phyloP scores from a whole-genome alignment of 73 alveolate genomes.

The Tetrahymena borealis region DNA sequence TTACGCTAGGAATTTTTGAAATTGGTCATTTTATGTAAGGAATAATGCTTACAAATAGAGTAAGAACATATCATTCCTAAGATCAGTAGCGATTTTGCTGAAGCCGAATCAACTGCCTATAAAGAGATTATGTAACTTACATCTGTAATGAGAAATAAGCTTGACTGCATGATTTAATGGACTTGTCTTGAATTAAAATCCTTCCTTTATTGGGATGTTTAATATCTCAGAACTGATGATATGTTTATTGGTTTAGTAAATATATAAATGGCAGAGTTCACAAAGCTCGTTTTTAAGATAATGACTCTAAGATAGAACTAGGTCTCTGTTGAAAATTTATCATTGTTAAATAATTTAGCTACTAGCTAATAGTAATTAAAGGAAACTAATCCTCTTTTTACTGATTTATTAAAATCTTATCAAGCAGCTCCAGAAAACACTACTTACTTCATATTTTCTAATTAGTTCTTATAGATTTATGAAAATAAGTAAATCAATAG shows the following conservation, averaged over 20 bases:
- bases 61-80: constrained; percentile 7
- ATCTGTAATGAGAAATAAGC: neutral
- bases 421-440: neutral
- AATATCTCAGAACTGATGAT: neutral
- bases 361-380: neutral
- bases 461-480: neutral
- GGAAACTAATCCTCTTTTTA: neutral
- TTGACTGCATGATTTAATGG: neutral
- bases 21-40: constrained; percentile 3
- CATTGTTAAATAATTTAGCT: neutral
- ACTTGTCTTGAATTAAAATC: neutral
- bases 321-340: neutral
- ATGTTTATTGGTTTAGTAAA: neutral
- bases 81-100: constrained; percentile 11
- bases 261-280: neutral
- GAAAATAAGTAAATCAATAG: neutral
- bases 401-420: neutral
- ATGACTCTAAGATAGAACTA: neutral
- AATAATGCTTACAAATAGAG: constrained; percentile 4
- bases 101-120: constrained; percentile 2
- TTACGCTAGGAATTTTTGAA: constrained; percentile 21
- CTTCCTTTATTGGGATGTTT: neutral
- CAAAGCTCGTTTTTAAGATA: neutral
- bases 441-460: neutral
- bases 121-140: neutral